Conservation (phyloP, 352 stramenopile species). For the Phytophthora cryptogea region DNA sequence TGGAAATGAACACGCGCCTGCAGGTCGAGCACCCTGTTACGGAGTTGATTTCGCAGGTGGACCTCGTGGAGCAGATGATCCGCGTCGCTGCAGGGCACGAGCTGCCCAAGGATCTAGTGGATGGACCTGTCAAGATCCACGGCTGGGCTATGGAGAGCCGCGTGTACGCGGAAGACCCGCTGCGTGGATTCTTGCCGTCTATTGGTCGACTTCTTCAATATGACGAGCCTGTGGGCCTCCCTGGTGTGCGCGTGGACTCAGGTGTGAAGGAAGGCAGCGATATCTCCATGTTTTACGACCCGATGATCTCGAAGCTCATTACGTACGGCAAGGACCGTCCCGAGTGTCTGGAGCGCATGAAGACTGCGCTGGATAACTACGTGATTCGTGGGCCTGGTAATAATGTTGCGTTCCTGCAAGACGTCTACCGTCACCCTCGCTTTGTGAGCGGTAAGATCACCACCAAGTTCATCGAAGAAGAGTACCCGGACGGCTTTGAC, state of each 20-base stretch:
- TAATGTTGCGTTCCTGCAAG: constrained; percentile 95
- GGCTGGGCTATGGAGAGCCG: constrained; percentile 92
- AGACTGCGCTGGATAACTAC: constrained; percentile 93
- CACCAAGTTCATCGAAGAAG: constrained; percentile 96
- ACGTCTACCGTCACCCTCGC: constrained; percentile 90
- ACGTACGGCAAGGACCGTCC: constrained; percentile 78
- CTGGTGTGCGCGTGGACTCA: constrained; percentile 90
- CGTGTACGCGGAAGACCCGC: constrained; percentile 97
- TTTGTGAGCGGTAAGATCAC: constrained; percentile 94
- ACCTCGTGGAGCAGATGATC: constrained; percentile 97
- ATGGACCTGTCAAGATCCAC: constrained; percentile 61
- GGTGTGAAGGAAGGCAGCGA: constrained; percentile 92
- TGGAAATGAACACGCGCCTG: constrained; percentile 98
- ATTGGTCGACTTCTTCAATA: constrained; percentile 95
- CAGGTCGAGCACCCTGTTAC: constrained; percentile 97
- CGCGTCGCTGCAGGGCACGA: constrained; percentile 91
- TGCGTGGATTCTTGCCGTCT: constrained; percentile 94
- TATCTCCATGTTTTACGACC: constrained; percentile 96
- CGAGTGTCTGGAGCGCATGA: constrained; percentile 87
- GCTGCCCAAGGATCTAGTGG: constrained; percentile 85
- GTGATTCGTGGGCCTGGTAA: constrained; percentile 94
- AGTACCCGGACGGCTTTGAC: constrained; percentile 96
- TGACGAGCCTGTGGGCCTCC: constrained; percentile 80
- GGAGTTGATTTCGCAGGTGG: constrained; percentile 92
- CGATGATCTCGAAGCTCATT: constrained; percentile 97